Base-by-base conservation (phyloP, 2,329 filamentous ascomycete species). In the Pestalotiopsis sp. region DNA sequence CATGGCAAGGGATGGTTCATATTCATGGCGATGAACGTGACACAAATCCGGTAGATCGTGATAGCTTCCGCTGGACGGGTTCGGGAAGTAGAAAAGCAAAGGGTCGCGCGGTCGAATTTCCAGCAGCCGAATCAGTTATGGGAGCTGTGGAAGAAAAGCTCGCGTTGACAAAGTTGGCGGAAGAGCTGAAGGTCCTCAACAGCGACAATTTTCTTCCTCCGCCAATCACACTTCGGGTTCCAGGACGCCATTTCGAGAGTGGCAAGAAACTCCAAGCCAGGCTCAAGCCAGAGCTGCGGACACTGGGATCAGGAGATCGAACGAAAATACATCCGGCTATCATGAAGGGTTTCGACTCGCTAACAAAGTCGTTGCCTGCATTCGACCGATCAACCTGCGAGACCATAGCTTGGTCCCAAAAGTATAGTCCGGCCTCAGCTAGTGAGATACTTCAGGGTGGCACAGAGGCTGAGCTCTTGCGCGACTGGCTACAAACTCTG, bases 331-430 rank as follows among this genome's bases (percentile, higher is more conserved):
- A 94, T 77, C 84, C 90, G 12, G 87, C 89, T 20, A 78, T 96
- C 61, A 74, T 78, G 13, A 83, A 84, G 2, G 82, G 94, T 2
- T 93, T 90, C 73, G 78, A 83, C 2, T 84, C 85, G 0, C 84
- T 98, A 40, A 80, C 84, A 59, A 85, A 83, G 1, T 85, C 85
- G 0, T 83, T 95, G 13, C 95, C 93, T 4, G 90, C 95, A 0
- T 98, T 95, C 75, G 96, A 99, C 77, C 87, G 83, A 70, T 92
- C 91, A 9, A 87, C 86, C 64, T 97, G 92, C 73, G 95, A 98
- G 76, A 84, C 83, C 2, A 81, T 86, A 36, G 81, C 89, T 9
- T 99, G 96, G 96, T 79, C 85, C 2, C 91, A 95, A 56, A 98
- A 98, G 75, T 97, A 98, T 80, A 89, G 92, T 0, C 96, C 96